Conservation (phyloP, 2,329 filamentous ascomycete species). For the Penicillium concentricum region DNA sequence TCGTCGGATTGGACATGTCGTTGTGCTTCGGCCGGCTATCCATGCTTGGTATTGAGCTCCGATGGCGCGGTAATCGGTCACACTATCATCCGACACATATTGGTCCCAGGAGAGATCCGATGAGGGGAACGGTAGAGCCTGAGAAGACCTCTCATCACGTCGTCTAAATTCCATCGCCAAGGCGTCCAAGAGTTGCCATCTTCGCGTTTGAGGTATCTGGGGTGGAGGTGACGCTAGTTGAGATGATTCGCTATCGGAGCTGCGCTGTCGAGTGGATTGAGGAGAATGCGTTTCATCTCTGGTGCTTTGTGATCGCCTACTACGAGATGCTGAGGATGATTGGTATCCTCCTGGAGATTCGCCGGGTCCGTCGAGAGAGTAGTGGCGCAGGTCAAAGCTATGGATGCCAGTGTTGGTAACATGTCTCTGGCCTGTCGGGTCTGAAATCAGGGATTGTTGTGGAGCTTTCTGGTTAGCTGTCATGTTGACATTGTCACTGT, state of each 20-base stretch:
- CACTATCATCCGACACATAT: background rate
- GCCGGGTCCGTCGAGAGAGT: background rate
- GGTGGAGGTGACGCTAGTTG: background rate
- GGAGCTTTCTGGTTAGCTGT: background rate
- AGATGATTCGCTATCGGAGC: background rate
- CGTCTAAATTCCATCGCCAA: background rate
- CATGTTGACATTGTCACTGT: background rate
- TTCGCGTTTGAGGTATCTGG: background rate
- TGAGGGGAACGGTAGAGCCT: rapidly evolving
- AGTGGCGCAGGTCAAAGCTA: background rate
- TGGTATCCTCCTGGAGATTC: background rate
- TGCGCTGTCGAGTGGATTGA: background rate
- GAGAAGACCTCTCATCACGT: too few relatives aligned
- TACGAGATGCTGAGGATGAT: background rate
- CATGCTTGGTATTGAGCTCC: background rate
- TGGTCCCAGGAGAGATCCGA: background rate
- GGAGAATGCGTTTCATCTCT: background rate
- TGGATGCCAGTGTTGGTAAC: too few relatives aligned
- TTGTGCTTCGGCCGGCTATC: background rate
- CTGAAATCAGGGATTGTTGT: background rate
- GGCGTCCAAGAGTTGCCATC: background rate
- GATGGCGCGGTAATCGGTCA: background rate
- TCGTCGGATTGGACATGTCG: background rate
- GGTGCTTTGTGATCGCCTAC: background rate
- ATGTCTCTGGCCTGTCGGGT: too few relatives aligned